Conservation (phyloP, 768 basidiomycete genomes). For the Hericium rajendrae region DNA sequence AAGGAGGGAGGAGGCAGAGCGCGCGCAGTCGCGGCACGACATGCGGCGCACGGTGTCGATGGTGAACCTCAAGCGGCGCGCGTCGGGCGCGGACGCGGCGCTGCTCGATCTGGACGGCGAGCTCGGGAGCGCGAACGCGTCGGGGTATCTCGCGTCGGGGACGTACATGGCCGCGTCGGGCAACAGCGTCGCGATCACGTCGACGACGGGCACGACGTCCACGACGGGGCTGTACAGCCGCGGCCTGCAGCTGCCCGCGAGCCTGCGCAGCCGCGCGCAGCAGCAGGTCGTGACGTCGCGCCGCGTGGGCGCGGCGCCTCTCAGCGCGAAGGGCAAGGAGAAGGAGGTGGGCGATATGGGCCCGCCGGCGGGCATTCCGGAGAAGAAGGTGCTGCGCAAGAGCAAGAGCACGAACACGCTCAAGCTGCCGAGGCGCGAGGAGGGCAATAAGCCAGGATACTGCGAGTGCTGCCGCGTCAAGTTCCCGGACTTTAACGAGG, state of each 20-base stretch:
- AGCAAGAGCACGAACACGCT: constrained; percentile 77
- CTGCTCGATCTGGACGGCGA: constrained; percentile 33
- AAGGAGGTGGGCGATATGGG: constrained; percentile 47
- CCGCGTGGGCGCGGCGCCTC: constrained; percentile 29
- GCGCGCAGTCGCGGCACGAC: constrained; percentile 37
- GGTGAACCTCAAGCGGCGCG: constrained; percentile 60
- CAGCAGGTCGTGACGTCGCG: constrained; percentile 63
- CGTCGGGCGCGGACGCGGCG: constrained; percentile 28
- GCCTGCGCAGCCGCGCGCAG: constrained; percentile 46
- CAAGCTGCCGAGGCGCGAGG: constrained; percentile 67
- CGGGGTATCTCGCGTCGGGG: constrained; percentile 57
- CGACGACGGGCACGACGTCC: constrained; percentile 81
- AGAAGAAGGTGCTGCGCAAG: constrained; percentile 48
- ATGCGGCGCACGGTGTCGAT: constrained; percentile 69
- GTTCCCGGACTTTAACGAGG: constrained; percentile 80
- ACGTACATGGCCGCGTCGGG: constrained; percentile 87
- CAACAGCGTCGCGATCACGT: constrained; percentile 89
- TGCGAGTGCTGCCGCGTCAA: constrained; percentile 93
- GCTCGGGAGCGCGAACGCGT: constrained; percentile 52
- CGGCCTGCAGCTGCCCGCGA: constrained; percentile 37
- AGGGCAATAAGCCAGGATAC: constrained; percentile 88
- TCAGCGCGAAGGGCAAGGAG: constrained; percentile 21
- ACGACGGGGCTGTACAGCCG: constrained; percentile 38
- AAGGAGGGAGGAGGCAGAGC: constrained; percentile 14
- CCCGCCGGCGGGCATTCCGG: constrained; percentile 53